phyloP scores from a whole-genome alignment of 352 stramenopile genomes.

The Peronosclerospora sorghi region DNA sequence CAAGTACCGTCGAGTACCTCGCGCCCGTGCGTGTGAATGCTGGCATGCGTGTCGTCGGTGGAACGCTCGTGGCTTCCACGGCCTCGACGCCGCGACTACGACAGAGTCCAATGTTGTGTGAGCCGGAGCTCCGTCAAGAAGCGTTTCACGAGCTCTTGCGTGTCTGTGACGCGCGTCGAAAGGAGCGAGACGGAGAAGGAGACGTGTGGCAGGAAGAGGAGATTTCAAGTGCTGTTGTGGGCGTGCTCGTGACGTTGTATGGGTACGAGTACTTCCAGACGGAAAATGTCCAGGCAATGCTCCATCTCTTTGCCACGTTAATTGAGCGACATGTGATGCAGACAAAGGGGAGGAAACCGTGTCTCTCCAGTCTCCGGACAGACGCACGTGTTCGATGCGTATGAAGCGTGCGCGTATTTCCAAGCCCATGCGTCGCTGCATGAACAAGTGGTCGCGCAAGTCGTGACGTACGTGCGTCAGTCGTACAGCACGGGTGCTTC shows the following conservation, averaged over 20 bases:
- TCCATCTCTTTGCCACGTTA: slow-evolving; percentile 52
- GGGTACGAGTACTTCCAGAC: slow-evolving; percentile 51
- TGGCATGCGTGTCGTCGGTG: slow-evolving; percentile 86
- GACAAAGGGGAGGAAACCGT: slow-evolving; percentile 28
- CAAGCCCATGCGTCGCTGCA: slow-evolving; percentile 57
- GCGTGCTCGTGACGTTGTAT: slow-evolving; percentile 67
- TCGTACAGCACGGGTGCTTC: slow-evolving; percentile 35
- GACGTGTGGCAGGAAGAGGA: slow-evolving; percentile 79
- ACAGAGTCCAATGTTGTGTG: slow-evolving; percentile 19
- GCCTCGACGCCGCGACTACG: slow-evolving; percentile 11
- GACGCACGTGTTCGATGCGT: slow-evolving; percentile 74
- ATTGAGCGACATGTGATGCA: slow-evolving; percentile 60
- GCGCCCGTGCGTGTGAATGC: slow-evolving; percentile 67
- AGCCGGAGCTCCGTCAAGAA: slow-evolving; percentile 53
- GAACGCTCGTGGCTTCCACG: slow-evolving; percentile 54
- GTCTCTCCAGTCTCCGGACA: slow-evolving; percentile 70
- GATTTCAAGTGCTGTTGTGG: slow-evolving; percentile 65
- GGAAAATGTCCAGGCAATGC: slow-evolving; percentile 44
- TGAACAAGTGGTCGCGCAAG: slow-evolving; percentile 51
- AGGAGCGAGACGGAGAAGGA: slow-evolving; percentile 65
- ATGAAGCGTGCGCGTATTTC: slow-evolving; percentile 49
- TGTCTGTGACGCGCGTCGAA: slow-evolving; percentile 29
- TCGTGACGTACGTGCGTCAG: slow-evolving; percentile 45
- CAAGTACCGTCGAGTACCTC: slow-evolving; percentile 61
- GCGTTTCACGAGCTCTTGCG: slow-evolving; percentile 52